phyloP scores from a whole-genome alignment of 2,329 filamentous ascomycete species.

The Sphaerulina populicola region DNA sequence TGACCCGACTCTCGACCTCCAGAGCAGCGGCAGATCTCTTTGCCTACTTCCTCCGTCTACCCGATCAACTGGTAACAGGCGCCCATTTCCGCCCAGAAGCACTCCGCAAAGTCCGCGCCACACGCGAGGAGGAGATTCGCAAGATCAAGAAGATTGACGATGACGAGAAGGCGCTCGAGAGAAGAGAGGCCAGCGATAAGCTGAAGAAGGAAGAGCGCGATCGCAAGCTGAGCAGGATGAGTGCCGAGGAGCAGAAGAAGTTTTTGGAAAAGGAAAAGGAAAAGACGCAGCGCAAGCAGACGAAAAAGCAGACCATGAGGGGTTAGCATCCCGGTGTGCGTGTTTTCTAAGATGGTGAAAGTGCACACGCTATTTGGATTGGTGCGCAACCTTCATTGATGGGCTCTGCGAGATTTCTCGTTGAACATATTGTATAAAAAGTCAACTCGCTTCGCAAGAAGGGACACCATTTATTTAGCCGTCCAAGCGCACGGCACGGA shows the following conservation, averaged over 20 bases:
- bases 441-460: not conserved
- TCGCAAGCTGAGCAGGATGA: slow-evolving; percentile 62
- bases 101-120: slow-evolving; percentile 68
- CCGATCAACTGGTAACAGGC: slow-evolving; percentile 65
- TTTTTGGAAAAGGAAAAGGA: slow-evolving; percentile 78
- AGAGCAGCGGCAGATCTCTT: slow-evolving; percentile 61
- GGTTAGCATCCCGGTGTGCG: not conserved
- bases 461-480: too few relatives aligned
- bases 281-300: slow-evolving; percentile 52
- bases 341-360: too few relatives aligned
- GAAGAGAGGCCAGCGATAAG: slow-evolving; percentile 48
- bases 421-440: not conserved
- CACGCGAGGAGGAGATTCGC: slow-evolving; percentile 70
- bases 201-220: slow-evolving; percentile 71
- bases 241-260: slow-evolving; percentile 48
- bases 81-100: slow-evolving; percentile 87
- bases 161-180: slow-evolving; percentile 57
- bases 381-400: too few relatives aligned
- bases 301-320: slow-evolving; percentile 51
- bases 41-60: slow-evolving; percentile 67
- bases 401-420: not conserved
- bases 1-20: slow-evolving; percentile 55
- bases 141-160: slow-evolving; percentile 74
- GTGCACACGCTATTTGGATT: too few relatives aligned
- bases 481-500: too few relatives aligned